A percentile compares a stretch with the other conserved stretches of the same genome.
phyloP scores from a whole-genome alignment of 1,139 yeast species.

The Candida glucosophila region DNA sequence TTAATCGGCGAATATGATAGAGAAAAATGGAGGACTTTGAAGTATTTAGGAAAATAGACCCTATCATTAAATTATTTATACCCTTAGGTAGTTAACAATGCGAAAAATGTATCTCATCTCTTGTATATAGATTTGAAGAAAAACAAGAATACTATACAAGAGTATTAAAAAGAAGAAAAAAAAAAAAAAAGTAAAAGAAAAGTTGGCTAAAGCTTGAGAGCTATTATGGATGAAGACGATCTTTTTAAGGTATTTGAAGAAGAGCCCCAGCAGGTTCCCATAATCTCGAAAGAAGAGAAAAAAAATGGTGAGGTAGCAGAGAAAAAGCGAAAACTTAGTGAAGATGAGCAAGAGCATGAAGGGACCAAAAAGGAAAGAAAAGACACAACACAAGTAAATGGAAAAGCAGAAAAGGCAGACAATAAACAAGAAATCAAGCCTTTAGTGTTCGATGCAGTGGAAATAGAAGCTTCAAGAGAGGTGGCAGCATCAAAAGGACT shows the following conservation, averaged over 20 bases:
- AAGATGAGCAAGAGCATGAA: constrained; percentile 5
- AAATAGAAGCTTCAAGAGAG: constrained; percentile 85
- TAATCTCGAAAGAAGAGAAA: constrained; percentile 7
- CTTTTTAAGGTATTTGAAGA: constrained; percentile 66
- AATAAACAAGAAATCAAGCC: constrained; percentile 38
- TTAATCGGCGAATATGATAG: constrained; percentile 57
- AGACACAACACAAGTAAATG: constrained; percentile 5
- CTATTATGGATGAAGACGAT: constrained; percentile 30
- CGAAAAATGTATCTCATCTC: no score
- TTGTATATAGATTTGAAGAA: no score
- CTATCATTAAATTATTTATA: constrained; percentile 27
- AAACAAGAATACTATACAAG: not conserved
- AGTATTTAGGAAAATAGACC: constrained; percentile 20
- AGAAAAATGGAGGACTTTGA: constrained; percentile 55
- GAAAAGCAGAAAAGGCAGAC: constrained; percentile 9
- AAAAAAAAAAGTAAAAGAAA: not conserved
- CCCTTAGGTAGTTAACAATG: constrained; percentile 39
- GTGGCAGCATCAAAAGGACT: constrained; percentile 75
- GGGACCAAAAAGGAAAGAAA: constrained; percentile 4
- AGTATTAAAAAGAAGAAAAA: not conserved
- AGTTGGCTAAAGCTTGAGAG: not conserved
- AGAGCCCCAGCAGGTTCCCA: constrained; percentile 35
- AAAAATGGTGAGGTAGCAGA: constrained; percentile 5
- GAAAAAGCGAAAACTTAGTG: constrained; percentile 5
- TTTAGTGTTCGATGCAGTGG: constrained; percentile 81